Base-by-base conservation (phyloP, 192 early-diverging fungal genomes). In the Funneliformis mosseae region DNA sequence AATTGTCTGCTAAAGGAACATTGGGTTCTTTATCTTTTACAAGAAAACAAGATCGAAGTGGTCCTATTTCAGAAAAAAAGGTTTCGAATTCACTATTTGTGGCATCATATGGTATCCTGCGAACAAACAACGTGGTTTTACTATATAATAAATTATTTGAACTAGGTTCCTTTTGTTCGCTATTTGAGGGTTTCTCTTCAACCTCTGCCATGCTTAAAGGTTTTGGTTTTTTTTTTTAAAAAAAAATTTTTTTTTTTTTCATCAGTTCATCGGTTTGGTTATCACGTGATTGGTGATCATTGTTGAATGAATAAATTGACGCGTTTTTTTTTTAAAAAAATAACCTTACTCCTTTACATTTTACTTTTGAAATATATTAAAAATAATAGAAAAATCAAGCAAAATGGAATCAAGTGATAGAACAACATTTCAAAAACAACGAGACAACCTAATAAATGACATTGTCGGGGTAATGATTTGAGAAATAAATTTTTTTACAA, bases 21-120 rank as follows among this genome's bases (percentile, higher is more conserved):
- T 87, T 80, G 5, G 83, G 74, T 21, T 80, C 77, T 16, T 82
- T 85, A 25, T 87, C 86, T 39, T 88, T 86, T 1, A 98, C 95
- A 50, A 97, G 94, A 83, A 98, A 99, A 81, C 95, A 96, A 41
- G 93, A 94, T 46, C 95, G 85, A 23, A 96, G 84, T 9, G 97
- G 97, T 16, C 96, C 97, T 41, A 97, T 82, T 39, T 94, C 93
- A 74, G 91, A 91, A 83, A 98, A 98, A 85, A 96, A 98, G 39
- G 85, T 90, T 81, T 96, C 94, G 21, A 99, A 90, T 76, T 97
- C 92, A 18, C 83, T 87, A 66, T 88, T 91, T 23, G 95, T 96
- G 1, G 96, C 95, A 63, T 91, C 88, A 77, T 89, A 93, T 27
- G 97, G 97, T 50, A 99, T 88, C 6, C 90, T 92, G 41, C 95